Evolutionary conservation across 1,139 yeast genomes (phyloP).

Genomic region (Taphrina communis): DNA sequence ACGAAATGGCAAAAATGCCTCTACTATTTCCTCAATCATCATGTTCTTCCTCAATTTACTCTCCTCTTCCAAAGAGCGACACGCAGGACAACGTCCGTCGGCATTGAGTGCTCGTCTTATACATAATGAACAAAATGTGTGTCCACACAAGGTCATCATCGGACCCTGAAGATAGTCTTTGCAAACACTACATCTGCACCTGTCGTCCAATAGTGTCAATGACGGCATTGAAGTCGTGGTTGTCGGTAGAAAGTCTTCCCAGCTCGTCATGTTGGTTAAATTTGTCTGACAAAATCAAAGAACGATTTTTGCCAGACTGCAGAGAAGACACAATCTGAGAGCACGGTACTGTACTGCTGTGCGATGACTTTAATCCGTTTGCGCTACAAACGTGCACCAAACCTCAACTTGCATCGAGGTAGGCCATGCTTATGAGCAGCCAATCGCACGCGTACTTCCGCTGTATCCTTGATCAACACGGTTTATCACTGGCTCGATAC

Average conservation of each 20-base stretch:
- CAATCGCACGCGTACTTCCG: too few relatives aligned
- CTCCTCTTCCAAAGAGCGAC: slow-evolving; percentile 73
- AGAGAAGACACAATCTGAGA: too few relatives aligned
- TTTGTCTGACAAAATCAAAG: too few relatives aligned
- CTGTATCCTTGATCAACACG: too few relatives aligned
- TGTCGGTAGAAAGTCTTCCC: slow-evolving; percentile 19
- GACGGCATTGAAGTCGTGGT: slow-evolving; percentile 53
- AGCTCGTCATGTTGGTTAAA: background rate
- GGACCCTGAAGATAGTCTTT: slow-evolving; percentile 85
- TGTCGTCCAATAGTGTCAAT: slow-evolving; percentile 67
- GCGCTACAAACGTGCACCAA: background rate
- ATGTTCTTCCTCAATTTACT: slow-evolving; percentile 71
- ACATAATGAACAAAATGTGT: slow-evolving; percentile 89
- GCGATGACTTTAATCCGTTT: background rate
- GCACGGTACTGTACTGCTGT: background rate
- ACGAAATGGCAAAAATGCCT: slow-evolving; percentile 56
- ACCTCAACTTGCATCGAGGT: too few relatives aligned
- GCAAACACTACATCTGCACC: slow-evolving; percentile 87
- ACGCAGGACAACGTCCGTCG: slow-evolving; percentile 75
- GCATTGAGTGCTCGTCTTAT: slow-evolving; percentile 71
- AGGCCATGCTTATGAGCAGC: too few relatives aligned
- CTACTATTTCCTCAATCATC: slow-evolving; percentile 73
- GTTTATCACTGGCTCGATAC: too few relatives aligned
- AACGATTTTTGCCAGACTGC: too few relatives aligned
- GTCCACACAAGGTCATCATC: slow-evolving; percentile 82